A percentile compares a stretch with the other conserved stretches of the same genome.
These are phyloP conservation scores for Fragaria iinumae DNA, from an alignment of 306 rosid species.

Conservation along the genomic window DNA sequence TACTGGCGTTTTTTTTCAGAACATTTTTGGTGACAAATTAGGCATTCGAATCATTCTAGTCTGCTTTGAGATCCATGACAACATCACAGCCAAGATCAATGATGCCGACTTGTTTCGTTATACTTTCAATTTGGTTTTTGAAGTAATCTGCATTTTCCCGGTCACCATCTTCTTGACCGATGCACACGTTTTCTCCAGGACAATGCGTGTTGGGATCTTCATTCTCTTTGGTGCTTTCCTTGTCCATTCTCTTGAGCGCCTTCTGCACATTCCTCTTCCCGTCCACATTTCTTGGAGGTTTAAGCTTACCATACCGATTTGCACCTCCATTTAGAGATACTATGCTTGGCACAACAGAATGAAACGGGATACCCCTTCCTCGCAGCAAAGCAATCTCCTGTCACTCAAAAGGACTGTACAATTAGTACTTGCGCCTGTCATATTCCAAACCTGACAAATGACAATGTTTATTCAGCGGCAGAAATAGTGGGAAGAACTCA, in stretches of 20 bases:
- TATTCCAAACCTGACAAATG: neutral
- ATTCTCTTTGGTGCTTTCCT: conserved; percentile 2
- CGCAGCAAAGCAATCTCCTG: conserved; percentile 36
- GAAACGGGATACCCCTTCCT: conserved; percentile 8
- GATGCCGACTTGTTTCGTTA: conserved; percentile 19
- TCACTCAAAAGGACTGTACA: neutral
- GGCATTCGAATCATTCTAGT: neutral
- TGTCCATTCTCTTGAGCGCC: neutral
- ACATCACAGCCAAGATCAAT: conserved; percentile 14
- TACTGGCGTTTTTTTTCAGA: neutral
- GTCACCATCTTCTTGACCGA: neutral
- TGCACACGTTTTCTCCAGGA: neutral
- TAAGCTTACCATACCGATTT: conserved; percentile 22
- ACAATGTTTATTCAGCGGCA: neutral
- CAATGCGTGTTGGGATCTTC: neutral
- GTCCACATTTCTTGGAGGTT: conserved; percentile 9
- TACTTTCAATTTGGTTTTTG: conserved; percentile 23
- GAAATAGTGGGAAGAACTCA: conserved; percentile 17
- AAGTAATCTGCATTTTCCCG: conserved; percentile 24
- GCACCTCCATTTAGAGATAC: neutral
- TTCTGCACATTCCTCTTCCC: neutral
- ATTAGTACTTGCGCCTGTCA: too few relatives aligned
- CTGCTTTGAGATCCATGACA: conserved; percentile 13
- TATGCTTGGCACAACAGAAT: conserved; percentile 11
- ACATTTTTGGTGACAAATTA: neutral